Percentiles rank a stretch among this genome's conserved stretches.
phyloP scores from a whole-genome alignment of 2,329 filamentous ascomycete species.

The Purpureocillium takamizusanense region DNA sequence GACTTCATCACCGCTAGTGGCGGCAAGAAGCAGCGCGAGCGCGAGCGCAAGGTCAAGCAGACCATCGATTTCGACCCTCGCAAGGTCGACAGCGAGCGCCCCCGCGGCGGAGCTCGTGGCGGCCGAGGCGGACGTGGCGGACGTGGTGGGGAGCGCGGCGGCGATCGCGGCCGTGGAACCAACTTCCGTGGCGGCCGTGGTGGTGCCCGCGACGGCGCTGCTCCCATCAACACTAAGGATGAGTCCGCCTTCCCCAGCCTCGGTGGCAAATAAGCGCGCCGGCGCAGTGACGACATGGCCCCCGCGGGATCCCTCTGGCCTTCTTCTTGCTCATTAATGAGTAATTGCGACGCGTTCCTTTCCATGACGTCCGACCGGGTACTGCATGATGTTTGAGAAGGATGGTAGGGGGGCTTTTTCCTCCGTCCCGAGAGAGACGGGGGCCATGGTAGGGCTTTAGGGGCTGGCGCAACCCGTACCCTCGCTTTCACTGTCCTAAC shows the following conservation, averaged over 20 bases:
- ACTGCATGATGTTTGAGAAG: too few relatives aligned
- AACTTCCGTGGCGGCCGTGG: conserved; percentile 35
- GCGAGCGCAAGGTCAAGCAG: conserved; percentile 88
- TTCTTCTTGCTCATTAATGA: too few relatives aligned
- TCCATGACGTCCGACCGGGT: too few relatives aligned
- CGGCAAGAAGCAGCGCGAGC: conserved; percentile 77
- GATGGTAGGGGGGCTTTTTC: too few relatives aligned
- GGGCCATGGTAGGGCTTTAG: too few relatives aligned
- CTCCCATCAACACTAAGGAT: conserved; percentile 47
- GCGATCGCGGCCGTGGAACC: conserved; percentile 35
- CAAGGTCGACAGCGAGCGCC: conserved; percentile 61
- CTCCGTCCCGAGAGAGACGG: too few relatives aligned
- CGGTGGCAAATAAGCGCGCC: conserved; percentile 38
- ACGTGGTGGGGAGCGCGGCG: conserved; percentile 40
- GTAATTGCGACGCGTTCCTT: too few relatives aligned
- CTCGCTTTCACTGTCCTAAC: too few relatives aligned
- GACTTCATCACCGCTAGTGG: conserved; percentile 67
- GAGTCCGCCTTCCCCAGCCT: conserved; percentile 53
- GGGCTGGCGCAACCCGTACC: too few relatives aligned
- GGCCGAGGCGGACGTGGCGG: conserved; percentile 40
- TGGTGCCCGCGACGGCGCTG: conserved; percentile 21
- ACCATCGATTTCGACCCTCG: conserved; percentile 81
- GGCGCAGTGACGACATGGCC: too few relatives aligned
- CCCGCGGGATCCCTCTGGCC: too few relatives aligned
- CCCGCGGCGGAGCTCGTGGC: conserved; percentile 42